Evolutionary conservation across 2,329 filamentous ascomycete species (phyloP), one percentile per base, ranked within the genome.

Genomic region (Exophiala xenobiotica): DNA sequence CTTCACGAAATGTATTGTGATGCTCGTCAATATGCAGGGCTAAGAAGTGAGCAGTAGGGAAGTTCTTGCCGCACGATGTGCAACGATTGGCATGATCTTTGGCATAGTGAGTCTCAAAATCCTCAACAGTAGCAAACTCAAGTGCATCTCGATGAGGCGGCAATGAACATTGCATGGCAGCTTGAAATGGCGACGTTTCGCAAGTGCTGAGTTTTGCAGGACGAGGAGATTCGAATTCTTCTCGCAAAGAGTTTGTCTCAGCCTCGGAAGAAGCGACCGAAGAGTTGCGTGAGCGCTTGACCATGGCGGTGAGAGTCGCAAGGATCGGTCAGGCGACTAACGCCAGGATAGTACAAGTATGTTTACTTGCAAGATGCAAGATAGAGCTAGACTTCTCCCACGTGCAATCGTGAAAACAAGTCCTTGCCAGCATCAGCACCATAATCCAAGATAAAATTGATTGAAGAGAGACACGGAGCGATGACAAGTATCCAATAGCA

Each of bases 1-100:
- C 80, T 43, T 82, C 83, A 31, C 81, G 77, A 54, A 97, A 78
- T 6, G 90, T 82, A 70, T 99, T 90, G 69, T 97, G 93, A 60
- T 86, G 88, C 69, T 97, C 93, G 61, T 91, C 84, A 59, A 96
- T 91, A 66, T 99, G 93, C 39, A 97, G 70, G 50, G 79, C 77
- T 44, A 99, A 77, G 48, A 93, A 83, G 67, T 91, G 85, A 27
- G 85, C 79, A 0, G 89, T 90, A 1, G 93, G 93, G 57, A 97
- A 90, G 67, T 96, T 97, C 67, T 82, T 90, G 49, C 80, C 77
- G 68, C 93, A 99, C 64, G 90, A 86, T 7, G 84, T 74, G 66
- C 93, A 99, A 37, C 92, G 82, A 68, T 96, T 91, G 54, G 83
- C 81, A 68, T 97, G 93, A 18, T 79, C 76, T 65, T 88, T 85